A percentile compares a stretch with the other conserved stretches of the same genome.
Evolutionary conservation across 1,284 basidiomycete genomes (phyloP).

Genomic region (Melampsora larici-populina): DNA sequence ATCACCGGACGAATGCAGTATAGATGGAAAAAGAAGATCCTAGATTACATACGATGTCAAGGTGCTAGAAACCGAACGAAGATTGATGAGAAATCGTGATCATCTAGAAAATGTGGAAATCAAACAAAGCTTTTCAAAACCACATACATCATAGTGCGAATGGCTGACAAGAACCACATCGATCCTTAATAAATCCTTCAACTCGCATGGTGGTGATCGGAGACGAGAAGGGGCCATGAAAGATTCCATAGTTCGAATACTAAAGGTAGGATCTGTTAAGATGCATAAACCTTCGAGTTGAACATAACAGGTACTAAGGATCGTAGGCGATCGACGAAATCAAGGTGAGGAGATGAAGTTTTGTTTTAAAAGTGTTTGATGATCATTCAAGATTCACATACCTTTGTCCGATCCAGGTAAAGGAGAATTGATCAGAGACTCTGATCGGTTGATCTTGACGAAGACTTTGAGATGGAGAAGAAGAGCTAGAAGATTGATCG

Average conservation of each 20-base stretch:
- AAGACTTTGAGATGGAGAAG: not conserved
- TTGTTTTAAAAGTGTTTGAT: not conserved
- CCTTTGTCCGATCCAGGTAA: constrained; percentile 42
- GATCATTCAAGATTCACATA: constrained; percentile 29
- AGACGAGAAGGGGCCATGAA: constrained; percentile 55
- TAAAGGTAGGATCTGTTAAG: constrained; percentile 59
- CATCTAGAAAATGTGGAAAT: not conserved
- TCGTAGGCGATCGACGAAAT: constrained; percentile 17
- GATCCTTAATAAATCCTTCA: constrained; percentile 55
- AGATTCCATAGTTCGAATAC: constrained; percentile 55
- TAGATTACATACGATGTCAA: constrained; percentile 7
- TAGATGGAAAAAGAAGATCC: not conserved
- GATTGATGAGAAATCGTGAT: not conserved
- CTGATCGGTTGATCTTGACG: constrained; percentile 45
- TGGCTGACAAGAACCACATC: constrained; percentile 57
- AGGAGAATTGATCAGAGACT: constrained; percentile 40
- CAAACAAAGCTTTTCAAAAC: not conserved
- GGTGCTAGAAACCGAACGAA: not conserved
- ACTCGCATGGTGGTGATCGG: constrained; percentile 55
- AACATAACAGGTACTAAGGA: constrained; percentile 55
- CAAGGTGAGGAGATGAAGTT: constrained; percentile 54
- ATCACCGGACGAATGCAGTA: not conserved
- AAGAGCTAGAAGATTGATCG: not conserved
- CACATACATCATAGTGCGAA: constrained; percentile 52
- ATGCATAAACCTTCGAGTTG: constrained; percentile 58